Conservation (phyloP, 1,284 basidiomycete species). For the Singerocomus inundabilis region DNA sequence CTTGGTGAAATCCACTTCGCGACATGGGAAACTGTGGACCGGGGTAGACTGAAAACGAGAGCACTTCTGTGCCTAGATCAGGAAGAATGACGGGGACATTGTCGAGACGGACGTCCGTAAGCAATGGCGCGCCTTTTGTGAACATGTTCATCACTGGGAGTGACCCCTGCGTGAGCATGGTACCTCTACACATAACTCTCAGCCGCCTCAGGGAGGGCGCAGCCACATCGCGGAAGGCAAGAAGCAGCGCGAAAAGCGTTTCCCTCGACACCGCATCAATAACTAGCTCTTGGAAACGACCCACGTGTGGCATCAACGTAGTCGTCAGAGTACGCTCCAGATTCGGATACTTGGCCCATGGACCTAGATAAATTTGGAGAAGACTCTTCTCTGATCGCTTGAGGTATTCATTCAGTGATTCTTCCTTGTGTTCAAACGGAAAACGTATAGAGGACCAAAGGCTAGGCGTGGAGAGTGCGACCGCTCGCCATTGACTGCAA, state of each 20-base stretch:
- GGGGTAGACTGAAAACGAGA: slow-evolving; percentile 33
- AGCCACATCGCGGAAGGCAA: slow-evolving; percentile 26
- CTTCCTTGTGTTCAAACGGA: slow-evolving; percentile 34
- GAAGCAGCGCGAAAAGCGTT: slow-evolving; percentile 24
- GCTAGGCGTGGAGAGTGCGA: slow-evolving; percentile 32
- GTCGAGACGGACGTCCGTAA: slow-evolving; percentile 31
- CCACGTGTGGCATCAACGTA: slow-evolving; percentile 31
- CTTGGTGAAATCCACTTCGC: slow-evolving; percentile 24
- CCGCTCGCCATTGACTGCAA: slow-evolving; percentile 33
- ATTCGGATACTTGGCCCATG: slow-evolving; percentile 34
- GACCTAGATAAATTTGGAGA: slow-evolving; percentile 33
- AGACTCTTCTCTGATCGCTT: slow-evolving; percentile 32
- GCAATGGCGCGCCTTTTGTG: slow-evolving; percentile 29
- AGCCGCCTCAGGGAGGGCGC: slow-evolving; percentile 28
- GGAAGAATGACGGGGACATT: slow-evolving; percentile 31
- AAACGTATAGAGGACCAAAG: slow-evolving; percentile 34
- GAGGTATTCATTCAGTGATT: slow-evolving; percentile 29
- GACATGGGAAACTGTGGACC: slow-evolving; percentile 33
- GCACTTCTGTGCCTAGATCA: slow-evolving; percentile 9
- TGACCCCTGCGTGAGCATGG: slow-evolving; percentile 30
- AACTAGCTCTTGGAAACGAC: slow-evolving; percentile 31
- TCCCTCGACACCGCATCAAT: slow-evolving; percentile 33
- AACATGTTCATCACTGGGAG: slow-evolving; percentile 26
- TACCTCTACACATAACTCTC: slow-evolving; percentile 33
- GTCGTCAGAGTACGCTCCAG: slow-evolving; percentile 27